A percentile compares a stretch with the other conserved stretches of the same genome.
phyloP scores from a whole-genome alignment of 495 filamentous ascomycete species.

The Opeltia flavorubescens region DNA sequence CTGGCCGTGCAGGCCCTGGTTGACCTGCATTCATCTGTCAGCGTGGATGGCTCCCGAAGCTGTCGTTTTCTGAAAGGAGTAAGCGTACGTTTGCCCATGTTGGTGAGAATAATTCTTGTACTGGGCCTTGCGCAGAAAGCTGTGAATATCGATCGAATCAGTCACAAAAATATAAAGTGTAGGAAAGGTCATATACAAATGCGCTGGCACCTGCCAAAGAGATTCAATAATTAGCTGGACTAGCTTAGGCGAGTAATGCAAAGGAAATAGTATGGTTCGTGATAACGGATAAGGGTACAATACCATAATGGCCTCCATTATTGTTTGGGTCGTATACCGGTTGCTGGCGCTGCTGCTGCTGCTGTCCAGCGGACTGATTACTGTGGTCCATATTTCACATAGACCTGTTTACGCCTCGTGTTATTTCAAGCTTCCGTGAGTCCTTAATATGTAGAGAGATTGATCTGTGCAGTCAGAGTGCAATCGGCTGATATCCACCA shows the following conservation, averaged over 20 bases:
- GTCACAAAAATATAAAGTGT: no score
- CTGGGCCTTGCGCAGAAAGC: constrained; percentile 64
- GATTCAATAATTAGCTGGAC: constrained; percentile 11
- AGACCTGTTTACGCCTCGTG: no score
- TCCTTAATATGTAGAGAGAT: no score
- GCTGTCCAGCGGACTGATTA: constrained; percentile 34
- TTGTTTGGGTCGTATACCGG: constrained; percentile 66
- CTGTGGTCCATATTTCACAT: constrained; percentile 46
- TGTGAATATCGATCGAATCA: constrained; percentile 18
- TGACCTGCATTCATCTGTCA: constrained; percentile 44
- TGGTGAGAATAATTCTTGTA: constrained; percentile 77
- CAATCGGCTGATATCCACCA: no score
- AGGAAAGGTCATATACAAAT: constrained; percentile 62
- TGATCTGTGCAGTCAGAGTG: no score
- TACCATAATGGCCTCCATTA: constrained; percentile 85
- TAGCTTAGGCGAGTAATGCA: neutral
- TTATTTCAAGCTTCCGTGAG: no score
- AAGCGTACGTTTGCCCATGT: constrained; percentile 80
- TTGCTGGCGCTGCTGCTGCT: constrained; percentile 40
- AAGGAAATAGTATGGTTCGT: neutral
- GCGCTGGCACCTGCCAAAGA: constrained; percentile 58
- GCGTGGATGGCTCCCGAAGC: neutral
- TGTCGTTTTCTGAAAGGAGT: neutral
- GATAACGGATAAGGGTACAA: constrained; percentile 16
- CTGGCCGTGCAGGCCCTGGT: constrained; percentile 82